Evolutionary conservation across 495 filamentous ascomycete genomes (phyloP).

Genomic region (Gamarada debralockiae): DNA sequence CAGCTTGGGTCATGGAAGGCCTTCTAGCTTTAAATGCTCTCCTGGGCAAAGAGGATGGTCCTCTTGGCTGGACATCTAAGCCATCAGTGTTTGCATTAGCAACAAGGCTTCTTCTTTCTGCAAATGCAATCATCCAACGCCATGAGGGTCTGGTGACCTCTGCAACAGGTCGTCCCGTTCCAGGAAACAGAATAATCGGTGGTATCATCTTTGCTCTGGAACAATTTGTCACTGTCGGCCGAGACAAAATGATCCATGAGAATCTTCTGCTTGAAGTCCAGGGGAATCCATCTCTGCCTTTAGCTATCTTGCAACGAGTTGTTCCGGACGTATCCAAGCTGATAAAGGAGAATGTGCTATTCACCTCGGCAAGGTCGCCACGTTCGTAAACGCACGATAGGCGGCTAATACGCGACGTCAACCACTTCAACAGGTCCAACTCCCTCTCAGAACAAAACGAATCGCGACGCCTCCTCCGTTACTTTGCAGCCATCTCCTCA

Average conservation of each 20-base stretch:
- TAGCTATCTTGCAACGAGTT: not conserved
- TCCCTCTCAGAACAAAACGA: not conserved
- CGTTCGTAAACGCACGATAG: not conserved
- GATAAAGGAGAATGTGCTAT: not conserved
- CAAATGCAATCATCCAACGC: slow-evolving; percentile 17
- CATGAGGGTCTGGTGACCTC: not conserved
- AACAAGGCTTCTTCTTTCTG: slow-evolving; percentile 51
- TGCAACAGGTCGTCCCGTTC: not conserved
- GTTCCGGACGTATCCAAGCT: not conserved
- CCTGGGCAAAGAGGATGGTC: slow-evolving; percentile 48
- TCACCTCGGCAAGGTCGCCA: not conserved
- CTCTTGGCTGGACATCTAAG: slow-evolving; percentile 70
- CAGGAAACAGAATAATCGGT: not conserved
- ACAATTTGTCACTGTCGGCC: not conserved
- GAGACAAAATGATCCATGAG: not conserved
- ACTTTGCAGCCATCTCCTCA: not conserved
- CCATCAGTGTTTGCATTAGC: slow-evolving; percentile 68
- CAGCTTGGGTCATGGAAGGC: slow-evolving; percentile 55
- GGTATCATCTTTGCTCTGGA: not conserved
- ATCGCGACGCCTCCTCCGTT: not conserved
- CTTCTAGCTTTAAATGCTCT: slow-evolving; percentile 43
- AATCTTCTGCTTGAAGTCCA: not conserved
- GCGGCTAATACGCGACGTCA: not conserved
- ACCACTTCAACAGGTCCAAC: not conserved
- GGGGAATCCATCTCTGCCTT: not conserved